Percentiles rank a stretch among this genome's conserved stretches.
phyloP scores from a whole-genome alignment of 805 yeast species.

The Kuraishia borneana region DNA sequence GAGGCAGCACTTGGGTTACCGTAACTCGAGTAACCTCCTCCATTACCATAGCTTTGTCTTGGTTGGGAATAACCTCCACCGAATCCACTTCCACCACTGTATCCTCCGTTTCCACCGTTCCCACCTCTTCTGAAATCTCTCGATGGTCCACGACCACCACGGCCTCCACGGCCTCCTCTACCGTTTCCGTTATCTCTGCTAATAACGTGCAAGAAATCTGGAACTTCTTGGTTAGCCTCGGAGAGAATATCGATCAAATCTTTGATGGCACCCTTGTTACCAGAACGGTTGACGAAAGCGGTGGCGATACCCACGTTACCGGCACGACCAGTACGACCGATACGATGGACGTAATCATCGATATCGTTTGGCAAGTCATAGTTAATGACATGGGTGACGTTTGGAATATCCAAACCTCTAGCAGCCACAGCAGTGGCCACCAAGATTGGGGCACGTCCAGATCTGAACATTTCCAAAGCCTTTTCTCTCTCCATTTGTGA shows the following conservation, averaged over 20 bases:
- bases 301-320: conserved; percentile 99
- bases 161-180: conserved; percentile 40
- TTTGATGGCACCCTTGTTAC: conserved; percentile 79
- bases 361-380: conserved; percentile 94
- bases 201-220: conserved; percentile 72
- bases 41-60: conserved; percentile 22
- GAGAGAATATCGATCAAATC: conserved; percentile 77
- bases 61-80: conserved; percentile 20
- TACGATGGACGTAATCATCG: conserved; percentile 98
- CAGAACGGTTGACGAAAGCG: conserved; percentile 88
- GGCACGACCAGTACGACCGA: conserved; percentile 99
- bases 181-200: conserved; percentile 63
- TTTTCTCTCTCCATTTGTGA: conserved; percentile 96
- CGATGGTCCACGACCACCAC: conserved; percentile 30
- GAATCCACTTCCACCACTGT: conserved; percentile 23
- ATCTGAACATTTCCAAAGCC: conserved; percentile 88
- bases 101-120: conserved; percentile 6
- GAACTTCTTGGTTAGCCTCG: conserved; percentile 98
- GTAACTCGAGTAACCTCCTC: conserved; percentile 15
- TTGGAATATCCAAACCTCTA: conserved; percentile 99
- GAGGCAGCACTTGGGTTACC: conserved; percentile 15
- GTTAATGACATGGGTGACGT: conserved; percentile 95
- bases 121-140: conserved; percentile 43
- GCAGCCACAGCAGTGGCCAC: conserved; percentile 99
- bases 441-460: conserved; percentile 84